Percentiles rank a stretch among this genome's conserved stretches.
phyloP scores from a whole-genome alignment of 148 eudicot genomes.

The Fagopyrum esculentum region DNA sequence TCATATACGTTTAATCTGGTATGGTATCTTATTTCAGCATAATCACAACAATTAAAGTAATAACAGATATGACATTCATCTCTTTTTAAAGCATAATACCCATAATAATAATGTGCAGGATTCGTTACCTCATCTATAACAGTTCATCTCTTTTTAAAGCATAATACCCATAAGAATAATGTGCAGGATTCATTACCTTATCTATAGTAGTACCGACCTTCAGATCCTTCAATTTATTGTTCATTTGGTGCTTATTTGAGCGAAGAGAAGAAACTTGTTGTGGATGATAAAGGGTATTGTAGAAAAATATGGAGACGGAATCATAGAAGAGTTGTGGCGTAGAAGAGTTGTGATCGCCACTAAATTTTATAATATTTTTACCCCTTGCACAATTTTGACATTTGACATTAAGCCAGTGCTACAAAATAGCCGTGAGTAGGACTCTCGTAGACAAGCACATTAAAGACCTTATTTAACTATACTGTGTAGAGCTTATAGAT shows the following conservation, averaged over 20 bases:
- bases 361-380: conserved; percentile 81
- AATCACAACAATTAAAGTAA: neutral
- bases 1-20: neutral
- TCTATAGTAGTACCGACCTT: conserved; percentile 44
- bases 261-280: conserved; percentile 34
- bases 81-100: neutral
- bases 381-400: conserved; percentile 49
- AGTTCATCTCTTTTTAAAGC: neutral
- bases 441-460: neutral
- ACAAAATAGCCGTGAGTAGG: neutral
- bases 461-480: conserved; percentile 2
- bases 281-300: conserved; percentile 74
- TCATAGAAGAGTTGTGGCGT: conserved; percentile 85
- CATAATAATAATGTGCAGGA: neutral
- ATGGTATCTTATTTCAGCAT: neutral
- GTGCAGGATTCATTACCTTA: conserved; percentile 44
- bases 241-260: conserved; percentile 47
- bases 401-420: neutral
- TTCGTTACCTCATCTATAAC: conserved; percentile 65
- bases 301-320: conserved; percentile 73
- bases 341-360: conserved; percentile 93
- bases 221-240: conserved; percentile 46
- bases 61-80: neutral
- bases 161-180: neutral
- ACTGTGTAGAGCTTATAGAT: conserved; percentile 69